Evolutionary conservation across 257 asterid species (phyloP), one percentile per base, ranked within the genome.

Genomic region (Jacaranda mimosifolia): DNA sequence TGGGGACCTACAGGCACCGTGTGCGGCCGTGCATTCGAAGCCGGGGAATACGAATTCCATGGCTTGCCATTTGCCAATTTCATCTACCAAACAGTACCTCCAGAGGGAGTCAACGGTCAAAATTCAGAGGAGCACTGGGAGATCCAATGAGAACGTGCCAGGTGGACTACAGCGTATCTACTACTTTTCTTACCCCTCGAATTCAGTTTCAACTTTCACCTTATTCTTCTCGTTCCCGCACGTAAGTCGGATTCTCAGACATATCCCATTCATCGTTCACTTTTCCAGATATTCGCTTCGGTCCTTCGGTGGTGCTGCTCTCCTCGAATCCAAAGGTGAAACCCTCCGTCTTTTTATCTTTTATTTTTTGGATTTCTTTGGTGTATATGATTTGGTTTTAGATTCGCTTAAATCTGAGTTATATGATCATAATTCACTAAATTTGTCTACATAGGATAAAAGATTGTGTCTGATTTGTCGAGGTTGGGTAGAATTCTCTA

Each of bases 311-410:
- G 48, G 39, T 18, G 65, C 45, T 39, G 18, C 69, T 68, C 66
- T 67, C 58, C 69, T 73, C 36, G 71, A 65, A 43, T 67, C 12
- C 36, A 17, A n/a, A 73, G 79, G 79, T 79, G 6, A 56, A 45
- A 35, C 53, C 18, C 15, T 12, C 58, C 1, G 6, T 40, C 9
- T 49, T 8, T 69, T 1, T 51, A 42, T 48, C 26, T 4, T 56
- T 3, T 7, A 0, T 19, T 63, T 19, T 72, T 72, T 51, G 32
- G 14, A 57, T 46, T 18, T 42, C 43, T 40, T 57, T 39, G 43
- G 52, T 18, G 8, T 18, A 17, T 63, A 69, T 26, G 4, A 55
- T 75, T 65, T 69, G 38, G 12, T 46, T 14, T 46, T 45, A 15
- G 75, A 70, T 76, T 70, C 36, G 70, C 39, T 36, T 13, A 7